Percentiles rank a stretch among this genome's conserved stretches.
These are phyloP conservation scores for Pyricularia grisea DNA, from an alignment of 2,329 filamentous ascomycete species.

Conservation along the genomic window DNA sequence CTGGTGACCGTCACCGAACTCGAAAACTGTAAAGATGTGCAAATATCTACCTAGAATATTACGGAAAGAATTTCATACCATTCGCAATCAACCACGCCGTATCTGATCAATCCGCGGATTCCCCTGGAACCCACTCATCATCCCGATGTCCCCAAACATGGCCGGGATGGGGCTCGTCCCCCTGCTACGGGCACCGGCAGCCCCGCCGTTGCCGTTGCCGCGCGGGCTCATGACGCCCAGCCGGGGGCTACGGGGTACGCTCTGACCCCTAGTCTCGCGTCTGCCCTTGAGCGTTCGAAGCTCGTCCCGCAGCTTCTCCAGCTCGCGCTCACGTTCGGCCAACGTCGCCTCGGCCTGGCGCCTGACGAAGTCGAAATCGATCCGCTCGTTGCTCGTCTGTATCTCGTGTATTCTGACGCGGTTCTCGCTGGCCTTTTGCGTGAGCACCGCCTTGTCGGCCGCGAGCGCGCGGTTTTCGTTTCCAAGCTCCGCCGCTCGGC, in stretches of 20 bases:
- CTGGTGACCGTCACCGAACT: neutral
- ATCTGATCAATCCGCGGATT: neutral
- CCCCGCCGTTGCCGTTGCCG: constrained; percentile 15
- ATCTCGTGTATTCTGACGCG: constrained; percentile 36
- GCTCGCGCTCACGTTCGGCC: constrained; percentile 41
- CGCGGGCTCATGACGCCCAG: constrained; percentile 43
- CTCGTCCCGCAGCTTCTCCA: constrained; percentile 39
- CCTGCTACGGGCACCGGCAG: constrained; percentile 3
- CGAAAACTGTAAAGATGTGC: neutral
- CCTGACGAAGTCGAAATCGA: constrained; percentile 23
- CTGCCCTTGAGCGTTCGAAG: constrained; percentile 35
- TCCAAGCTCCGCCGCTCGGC: constrained; percentile 32
- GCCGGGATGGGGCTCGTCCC: neutral
- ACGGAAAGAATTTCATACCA: neutral
- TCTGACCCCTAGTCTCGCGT: constrained; percentile 45
- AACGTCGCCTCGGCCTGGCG: constrained; percentile 28
- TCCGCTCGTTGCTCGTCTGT: constrained; percentile 21
- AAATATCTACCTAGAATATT: neutral
- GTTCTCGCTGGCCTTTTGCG: constrained; percentile 32
- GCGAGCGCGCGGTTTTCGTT: constrained; percentile 37
- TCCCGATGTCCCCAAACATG: neutral
- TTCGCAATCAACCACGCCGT: neutral
- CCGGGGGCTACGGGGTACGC: constrained; percentile 49
- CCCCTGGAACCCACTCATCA: neutral
- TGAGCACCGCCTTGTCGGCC: constrained; percentile 28